phyloP scores from a whole-genome alignment of 352 stramenopile genomes.

The Globisporangium barbulae region DNA sequence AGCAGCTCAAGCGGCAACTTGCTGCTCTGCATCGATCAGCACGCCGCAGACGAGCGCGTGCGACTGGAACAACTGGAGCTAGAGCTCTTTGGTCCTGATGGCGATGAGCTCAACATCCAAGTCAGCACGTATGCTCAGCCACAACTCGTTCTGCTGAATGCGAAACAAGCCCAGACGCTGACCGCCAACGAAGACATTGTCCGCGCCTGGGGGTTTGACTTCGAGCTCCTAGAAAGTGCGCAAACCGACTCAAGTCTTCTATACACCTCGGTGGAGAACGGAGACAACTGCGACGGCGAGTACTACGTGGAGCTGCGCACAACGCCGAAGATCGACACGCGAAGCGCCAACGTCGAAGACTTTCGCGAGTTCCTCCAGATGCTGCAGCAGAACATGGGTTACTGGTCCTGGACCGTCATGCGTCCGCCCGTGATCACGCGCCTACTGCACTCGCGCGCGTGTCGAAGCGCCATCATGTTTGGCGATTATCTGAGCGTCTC shows the following conservation, averaged over 20 bases:
- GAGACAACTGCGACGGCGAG: background rate
- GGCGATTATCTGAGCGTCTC: conserved; percentile 73
- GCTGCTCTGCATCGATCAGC: conserved; percentile 87
- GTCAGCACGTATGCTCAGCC: conserved; percentile 48
- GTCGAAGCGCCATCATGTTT: conserved; percentile 93
- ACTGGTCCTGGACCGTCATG: conserved; percentile 26
- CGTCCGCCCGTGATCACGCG: conserved; percentile 76
- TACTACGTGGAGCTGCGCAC: conserved; percentile 28
- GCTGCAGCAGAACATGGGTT: conserved; percentile 28
- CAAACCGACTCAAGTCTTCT: conserved; percentile 4
- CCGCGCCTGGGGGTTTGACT: conserved; percentile 80
- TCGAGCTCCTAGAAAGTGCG: conserved; percentile 26
- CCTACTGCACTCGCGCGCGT: conserved; percentile 86
- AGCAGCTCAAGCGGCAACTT: conserved; percentile 25
- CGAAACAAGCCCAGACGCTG: conserved; percentile 43
- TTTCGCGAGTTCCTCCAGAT: conserved; percentile 86
- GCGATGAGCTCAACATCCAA: conserved; percentile 51
- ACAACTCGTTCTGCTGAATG: conserved; percentile 54
- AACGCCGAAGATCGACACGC: conserved; percentile 72
- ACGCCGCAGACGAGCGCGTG: conserved; percentile 89
- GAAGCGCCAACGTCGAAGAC: conserved; percentile 57
- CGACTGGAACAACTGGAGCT: conserved; percentile 81
- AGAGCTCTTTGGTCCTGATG: conserved; percentile 50
- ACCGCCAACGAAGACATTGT: conserved; percentile 46
- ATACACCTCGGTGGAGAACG: background rate